These are phyloP conservation scores for Blastobotrys illinoisensis DNA, from an alignment of 1,139 yeast species.

Conservation along the genomic window DNA sequence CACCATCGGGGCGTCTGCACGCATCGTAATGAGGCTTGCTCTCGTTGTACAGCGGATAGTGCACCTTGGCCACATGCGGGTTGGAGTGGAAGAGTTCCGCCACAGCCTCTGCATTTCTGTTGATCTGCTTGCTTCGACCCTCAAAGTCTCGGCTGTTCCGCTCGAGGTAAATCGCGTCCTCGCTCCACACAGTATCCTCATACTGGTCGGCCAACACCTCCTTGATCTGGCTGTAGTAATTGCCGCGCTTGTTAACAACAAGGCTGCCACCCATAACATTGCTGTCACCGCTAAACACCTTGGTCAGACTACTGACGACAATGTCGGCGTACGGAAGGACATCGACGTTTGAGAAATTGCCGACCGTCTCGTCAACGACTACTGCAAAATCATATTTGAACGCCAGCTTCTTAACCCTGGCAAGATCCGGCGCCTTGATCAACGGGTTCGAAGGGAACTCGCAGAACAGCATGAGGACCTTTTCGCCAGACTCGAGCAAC, in stretches of 20 bases:
- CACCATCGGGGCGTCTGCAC: slow-evolving; percentile 65
- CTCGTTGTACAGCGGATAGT: slow-evolving; percentile 58
- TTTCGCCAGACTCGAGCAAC: slow-evolving; percentile 55
- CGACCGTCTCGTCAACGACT: slow-evolving; percentile 90
- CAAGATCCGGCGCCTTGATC: slow-evolving; percentile 73
- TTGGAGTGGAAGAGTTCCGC: slow-evolving; percentile 34
- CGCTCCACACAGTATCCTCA: slow-evolving; percentile 81
- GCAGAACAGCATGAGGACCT: slow-evolving; percentile 67
- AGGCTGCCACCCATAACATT: slow-evolving; percentile 94
- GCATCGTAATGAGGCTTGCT: slow-evolving; percentile 64
- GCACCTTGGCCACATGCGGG: slow-evolving; percentile 51
- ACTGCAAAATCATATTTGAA: slow-evolving; percentile 67
- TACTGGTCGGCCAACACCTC: slow-evolving; percentile 48
- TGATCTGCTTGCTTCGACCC: slow-evolving; percentile 58
- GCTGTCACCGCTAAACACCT: slow-evolving; percentile 90
- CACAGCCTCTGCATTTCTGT: slow-evolving; percentile 59
- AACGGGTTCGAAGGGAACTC: slow-evolving; percentile 95
- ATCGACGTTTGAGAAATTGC: slow-evolving; percentile 79
- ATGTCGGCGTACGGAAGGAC: slow-evolving; percentile 80
- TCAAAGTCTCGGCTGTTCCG: slow-evolving; percentile 88
- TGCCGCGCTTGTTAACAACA: slow-evolving; percentile 65
- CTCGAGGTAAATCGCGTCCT: slow-evolving; percentile 88
- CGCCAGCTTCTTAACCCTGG: slow-evolving; percentile 57
- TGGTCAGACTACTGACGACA: slow-evolving; percentile 81
- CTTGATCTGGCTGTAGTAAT: slow-evolving; percentile 49